Evolutionary conservation across 169 alveolate genomes (phyloP).

Genomic region (Perkinsus olseni): DNA sequence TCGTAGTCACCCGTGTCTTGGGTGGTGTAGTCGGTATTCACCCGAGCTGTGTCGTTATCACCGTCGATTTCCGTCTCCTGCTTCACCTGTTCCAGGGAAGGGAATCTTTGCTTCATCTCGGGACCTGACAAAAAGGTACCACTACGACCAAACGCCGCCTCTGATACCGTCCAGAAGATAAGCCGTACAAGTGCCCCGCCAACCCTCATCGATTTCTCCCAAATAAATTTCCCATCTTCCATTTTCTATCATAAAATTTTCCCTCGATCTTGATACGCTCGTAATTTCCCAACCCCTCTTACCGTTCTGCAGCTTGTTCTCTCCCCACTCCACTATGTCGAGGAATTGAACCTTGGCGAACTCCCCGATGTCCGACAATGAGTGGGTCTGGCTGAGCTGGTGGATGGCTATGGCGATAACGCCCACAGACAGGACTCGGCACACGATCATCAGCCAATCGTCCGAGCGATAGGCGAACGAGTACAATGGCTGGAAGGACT

Average conservation of each 20-base stretch:
- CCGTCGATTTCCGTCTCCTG: background rate
- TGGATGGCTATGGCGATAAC: conserved; percentile 29
- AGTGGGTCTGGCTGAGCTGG: conserved; percentile 33
- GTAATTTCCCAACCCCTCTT: too few relatives aligned
- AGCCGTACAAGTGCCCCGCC: too few relatives aligned
- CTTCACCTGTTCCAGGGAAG: background rate
- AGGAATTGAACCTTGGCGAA: conserved; percentile 33
- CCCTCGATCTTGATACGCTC: too few relatives aligned
- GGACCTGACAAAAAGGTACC: background rate
- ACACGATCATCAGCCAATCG: conserved; percentile 31
- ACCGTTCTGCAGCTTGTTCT: conserved; percentile 12
- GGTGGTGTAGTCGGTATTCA: background rate
- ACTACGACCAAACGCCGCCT: too few relatives aligned
- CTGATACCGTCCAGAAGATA: too few relatives aligned
- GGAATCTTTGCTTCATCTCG: background rate
- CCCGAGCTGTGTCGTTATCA: background rate
- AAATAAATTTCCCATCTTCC: too few relatives aligned
- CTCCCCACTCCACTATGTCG: conserved; percentile 36
- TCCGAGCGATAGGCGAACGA: conserved; percentile 23
- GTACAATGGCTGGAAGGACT: conserved; percentile 32
- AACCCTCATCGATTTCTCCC: too few relatives aligned
- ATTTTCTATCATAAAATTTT: background rate
- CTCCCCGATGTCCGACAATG: conserved; percentile 36
- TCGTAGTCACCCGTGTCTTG: background rate
- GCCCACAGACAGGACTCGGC: conserved; percentile 28